Evolutionary conservation across 2,329 filamentous ascomycete genomes (phyloP), one percentile per base, ranked within the genome.

Genomic region (Decorospora gaudefroyi): DNA sequence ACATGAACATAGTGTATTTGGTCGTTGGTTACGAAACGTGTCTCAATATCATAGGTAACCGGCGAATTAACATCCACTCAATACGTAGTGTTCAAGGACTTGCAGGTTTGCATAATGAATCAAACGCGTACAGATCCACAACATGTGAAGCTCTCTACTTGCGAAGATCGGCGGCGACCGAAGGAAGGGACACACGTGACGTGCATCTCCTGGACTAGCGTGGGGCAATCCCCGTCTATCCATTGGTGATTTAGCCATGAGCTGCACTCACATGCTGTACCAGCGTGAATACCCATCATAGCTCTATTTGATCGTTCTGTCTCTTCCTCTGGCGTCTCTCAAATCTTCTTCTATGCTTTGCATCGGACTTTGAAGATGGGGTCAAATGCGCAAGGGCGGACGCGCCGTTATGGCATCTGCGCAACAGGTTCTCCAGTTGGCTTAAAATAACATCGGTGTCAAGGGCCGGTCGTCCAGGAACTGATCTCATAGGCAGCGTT

Each of bases 391-490:
- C 45, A 21, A 40, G 18, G 42, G 22, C 34, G 26, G 41, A 26
- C 18, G 26, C 26, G 31, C 46, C n/a, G 32, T 45, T 33, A 39
- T 38, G 37, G 43, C 31, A 9, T 31, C 34, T 36, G 39, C 51
- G 28, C 17, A 38, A 37, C 18, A 37, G 33, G 52, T 43, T 48
- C 49, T 49, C 46, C 31, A 37, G 34, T 19, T 48, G 37, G 38
- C 49, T 42, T 42, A 45, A 43, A 50, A 32, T 15, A 34, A 30
- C 28, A n/a, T 33, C 42, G 43, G 42, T 37, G 32, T 30, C 39
- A 29, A 39, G 28, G 42, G 15, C 50, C 46, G 46, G 34, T 17
- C 29, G 23, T 15, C 42, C 27, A 31, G 42, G 37, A 23, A 11
- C 18, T 36, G 19, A 34, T 44, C 18, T 23, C 39, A 49, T 37